Conservation (phyloP, 179 eudicot species). For the Silene noctiflora region DNA sequence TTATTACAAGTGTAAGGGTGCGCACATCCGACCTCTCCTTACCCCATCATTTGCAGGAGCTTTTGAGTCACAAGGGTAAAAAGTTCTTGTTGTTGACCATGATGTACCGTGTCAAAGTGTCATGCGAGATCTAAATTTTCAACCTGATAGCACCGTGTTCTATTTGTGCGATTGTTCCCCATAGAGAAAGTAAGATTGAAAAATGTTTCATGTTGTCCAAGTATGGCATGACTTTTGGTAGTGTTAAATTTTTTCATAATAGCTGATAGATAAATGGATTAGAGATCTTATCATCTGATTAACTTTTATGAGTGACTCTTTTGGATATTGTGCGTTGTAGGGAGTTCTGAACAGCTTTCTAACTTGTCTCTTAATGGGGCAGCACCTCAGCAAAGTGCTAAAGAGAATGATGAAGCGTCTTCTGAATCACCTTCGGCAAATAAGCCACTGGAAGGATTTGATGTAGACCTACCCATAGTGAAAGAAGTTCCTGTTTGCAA, state of each 20-base stretch:
- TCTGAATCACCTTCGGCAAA: constrained; percentile 30
- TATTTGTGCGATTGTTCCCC: background rate
- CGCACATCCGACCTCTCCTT: no score
- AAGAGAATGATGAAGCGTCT: constrained; percentile 34
- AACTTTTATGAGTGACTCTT: background rate
- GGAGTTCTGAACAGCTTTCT: constrained; percentile 56
- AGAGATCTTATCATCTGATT: background rate
- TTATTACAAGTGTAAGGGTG: no score
- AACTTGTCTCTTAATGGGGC: constrained; percentile 44
- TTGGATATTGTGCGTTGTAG: constrained; percentile 31
- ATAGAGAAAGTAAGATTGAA: background rate
- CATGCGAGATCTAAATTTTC: background rate
- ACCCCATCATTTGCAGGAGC: background rate
- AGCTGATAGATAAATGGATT: background rate
- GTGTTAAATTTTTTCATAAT: background rate
- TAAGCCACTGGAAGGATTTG: constrained; percentile 57
- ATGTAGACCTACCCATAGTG: constrained; percentile 57
- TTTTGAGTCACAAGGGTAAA: no score
- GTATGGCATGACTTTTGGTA: background rate
- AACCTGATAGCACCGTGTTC: background rate
- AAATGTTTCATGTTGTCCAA: background rate
- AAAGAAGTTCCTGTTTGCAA: constrained; percentile 50
- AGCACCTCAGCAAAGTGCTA: constrained; percentile 28
- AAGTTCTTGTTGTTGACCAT: no score
- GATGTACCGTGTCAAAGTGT: background rate